Evolutionary conservation across 169 alveolate species (phyloP), one percentile per base, ranked within the genome.

Genomic region (Eimeria acervulina): DNA sequence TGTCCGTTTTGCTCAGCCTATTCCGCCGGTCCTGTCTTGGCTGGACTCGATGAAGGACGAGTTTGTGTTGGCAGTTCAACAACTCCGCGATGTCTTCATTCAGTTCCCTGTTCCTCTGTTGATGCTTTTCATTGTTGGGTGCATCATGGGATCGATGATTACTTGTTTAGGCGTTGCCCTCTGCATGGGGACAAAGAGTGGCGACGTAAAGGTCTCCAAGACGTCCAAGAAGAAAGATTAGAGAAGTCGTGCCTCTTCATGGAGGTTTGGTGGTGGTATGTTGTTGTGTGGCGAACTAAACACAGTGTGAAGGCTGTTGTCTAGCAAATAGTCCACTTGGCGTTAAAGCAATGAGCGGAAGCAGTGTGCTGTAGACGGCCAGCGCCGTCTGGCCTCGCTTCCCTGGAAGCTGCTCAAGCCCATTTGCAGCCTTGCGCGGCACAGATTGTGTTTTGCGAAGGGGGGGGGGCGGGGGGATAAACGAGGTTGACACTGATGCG

Each of bases 101-200:
- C 96, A 94, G 36, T 88, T 90, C 59, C 96, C 96, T 0, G 61
- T 83, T 26, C 96, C 96, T 7, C 80, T 83, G n/a, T 21, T 94
- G 51, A 47, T 94, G 68, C 94, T 94, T 17, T 70, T 94, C 81
- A 36, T 31, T 83, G 42, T 68, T 42, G 96, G 96, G 15, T 52
- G 90, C 89, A 15, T 70, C 70, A 44, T 68, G 68, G 94, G 96
- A n/a, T 81, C 52, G 88, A 44, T 94, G 80, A 40, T 83, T 28
- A 68, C 90, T 10, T 81, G 94, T 19, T 66, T 94, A 7, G 87
- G 85, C 96, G 59, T 87, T n/a, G 93, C 93, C 0, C 59, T 87
- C 21, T 87, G 93, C 83, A 63, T 28, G 63, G 93, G 93, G 40
- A 26, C 93, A 5, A 87, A 61, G 61, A 47, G 83, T 21, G 83